These are phyloP conservation scores for Ehretia macrophylla DNA, from an alignment of 257 asterid species.

Conservation along the genomic window DNA sequence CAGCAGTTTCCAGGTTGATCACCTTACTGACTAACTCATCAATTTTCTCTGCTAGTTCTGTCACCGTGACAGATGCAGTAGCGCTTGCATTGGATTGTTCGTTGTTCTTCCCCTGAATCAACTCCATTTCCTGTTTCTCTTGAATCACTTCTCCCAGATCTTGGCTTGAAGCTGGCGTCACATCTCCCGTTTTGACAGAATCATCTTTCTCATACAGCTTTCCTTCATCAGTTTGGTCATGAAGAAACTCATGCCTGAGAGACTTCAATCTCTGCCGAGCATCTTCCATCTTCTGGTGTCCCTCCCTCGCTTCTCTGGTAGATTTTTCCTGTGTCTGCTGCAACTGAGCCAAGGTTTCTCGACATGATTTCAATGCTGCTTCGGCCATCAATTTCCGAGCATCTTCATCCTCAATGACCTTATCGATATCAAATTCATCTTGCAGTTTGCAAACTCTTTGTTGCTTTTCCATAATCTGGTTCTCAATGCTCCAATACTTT, in stretches of 20 bases:
- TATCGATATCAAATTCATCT: constrained; percentile 58
- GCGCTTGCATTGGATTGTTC: constrained; percentile 28
- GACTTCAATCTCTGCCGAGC: constrained; percentile 41
- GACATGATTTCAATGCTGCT: constrained; percentile 74
- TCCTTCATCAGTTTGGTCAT: constrained; percentile 21
- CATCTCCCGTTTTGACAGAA: constrained; percentile 2
- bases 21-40: constrained; percentile 79
- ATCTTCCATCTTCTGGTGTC: constrained; percentile 51
- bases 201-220: constrained; percentile 7
- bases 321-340: constrained; percentile 61
- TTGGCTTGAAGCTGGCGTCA: constrained; percentile 9
- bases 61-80: constrained; percentile 45
- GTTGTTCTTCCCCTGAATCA: constrained; percentile 19
- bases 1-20: constrained; percentile 61
- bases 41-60: constrained; percentile 76
- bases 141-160: constrained; percentile 22
- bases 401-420: constrained; percentile 62
- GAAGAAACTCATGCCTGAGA: constrained; percentile 27
- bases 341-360: constrained; percentile 56
- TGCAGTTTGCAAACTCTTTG: constrained; percentile 55
- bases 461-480: constrained; percentile 69
- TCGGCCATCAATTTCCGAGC: constrained; percentile 84
- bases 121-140: constrained; percentile 19
- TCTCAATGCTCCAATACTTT: constrained; percentile 71
- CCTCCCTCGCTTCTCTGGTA: constrained; percentile 42